Base-by-base conservation (phyloP, 805 yeast species). In the Starmerella sirachaensis region DNA sequence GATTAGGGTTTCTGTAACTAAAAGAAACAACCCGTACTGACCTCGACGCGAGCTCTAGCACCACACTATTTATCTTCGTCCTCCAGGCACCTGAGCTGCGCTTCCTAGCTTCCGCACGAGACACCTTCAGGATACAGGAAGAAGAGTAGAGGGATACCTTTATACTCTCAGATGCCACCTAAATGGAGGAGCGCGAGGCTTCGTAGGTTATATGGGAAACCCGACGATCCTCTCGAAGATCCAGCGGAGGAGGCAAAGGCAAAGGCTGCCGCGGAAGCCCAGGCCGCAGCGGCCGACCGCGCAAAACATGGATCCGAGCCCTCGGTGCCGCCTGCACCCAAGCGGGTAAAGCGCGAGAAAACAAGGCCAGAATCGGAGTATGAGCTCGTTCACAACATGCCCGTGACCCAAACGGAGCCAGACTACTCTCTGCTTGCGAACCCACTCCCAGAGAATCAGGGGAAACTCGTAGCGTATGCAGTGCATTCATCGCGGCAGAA, bases 401-500 rank as follows among this genome's bases (percentile, higher is more conserved):
- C 95, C 0, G 68, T 82, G 9, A 74, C 88, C 0, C 59, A 57
- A 31, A 71, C 68, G 16, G 59, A 61, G 16, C 93, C 95, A 1
- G 78, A 79, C 29, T 71, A 73, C 49, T 65, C 73, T 1, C 63
- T 72, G 2, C 59, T 85, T 18, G 70, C 70, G 20, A 70, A 72
- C 45, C 81, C 94, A 2, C 60, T 84, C 18, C 68, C 81, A 0
- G 66, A 78, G 9, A 73, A 72, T 50, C 93, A 82, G 49, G 68
- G 83, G 32, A 43, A 45, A 16, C 84, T 82, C 0, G 42, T 56
- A 18, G 48, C 48, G 11, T 50, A 56, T 34, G 50, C 95, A 0
- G 58, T 86, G 38, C 68, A 79, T 51, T 70, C 72, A 26, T 86
- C 96, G 0, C 63, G 97, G 25, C 69, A 68, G 46, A 63, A 75